phyloP scores from a whole-genome alignment of 257 asterid species.

The Solanum commersonii region DNA sequence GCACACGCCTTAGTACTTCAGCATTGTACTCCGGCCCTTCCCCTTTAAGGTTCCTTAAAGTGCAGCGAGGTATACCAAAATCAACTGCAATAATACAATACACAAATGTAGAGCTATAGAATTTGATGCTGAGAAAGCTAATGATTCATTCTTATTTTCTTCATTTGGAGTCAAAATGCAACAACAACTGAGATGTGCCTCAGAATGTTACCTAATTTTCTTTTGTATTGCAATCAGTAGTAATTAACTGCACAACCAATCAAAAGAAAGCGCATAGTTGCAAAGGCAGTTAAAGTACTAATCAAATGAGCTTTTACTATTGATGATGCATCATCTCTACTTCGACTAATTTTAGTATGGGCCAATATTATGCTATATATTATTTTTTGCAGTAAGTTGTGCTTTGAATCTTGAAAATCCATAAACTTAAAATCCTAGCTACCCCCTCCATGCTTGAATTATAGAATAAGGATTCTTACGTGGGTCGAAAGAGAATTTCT shows the following conservation, averaged over 20 bases:
- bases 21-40: constrained; percentile 63
- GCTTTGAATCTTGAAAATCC: neutral
- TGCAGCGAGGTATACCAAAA: constrained; percentile 71
- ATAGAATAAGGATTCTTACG: constrained; percentile 19
- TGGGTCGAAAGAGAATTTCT: constrained; percentile 55
- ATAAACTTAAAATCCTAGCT: neutral
- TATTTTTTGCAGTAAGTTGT: neutral
- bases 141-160: neutral
- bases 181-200: neutral
- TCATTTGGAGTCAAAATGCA: neutral
- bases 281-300: neutral
- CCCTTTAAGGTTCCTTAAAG: constrained; percentile 47
- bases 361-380: neutral
- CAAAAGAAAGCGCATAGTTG: neutral
- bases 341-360: neutral
- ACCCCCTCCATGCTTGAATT: neutral
- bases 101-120: neutral
- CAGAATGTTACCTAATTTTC: neutral
- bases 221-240: neutral
- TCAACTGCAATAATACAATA: constrained; percentile 26
- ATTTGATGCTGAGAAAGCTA: neutral
- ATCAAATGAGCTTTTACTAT: neutral
- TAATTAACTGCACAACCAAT: neutral
- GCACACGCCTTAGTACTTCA: constrained; percentile 29
- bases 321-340: neutral